A percentile compares a stretch with the other conserved stretches of the same genome.
phyloP scores from a whole-genome alignment of 768 basidiomycete species.

The Tulasnella sp. region DNA sequence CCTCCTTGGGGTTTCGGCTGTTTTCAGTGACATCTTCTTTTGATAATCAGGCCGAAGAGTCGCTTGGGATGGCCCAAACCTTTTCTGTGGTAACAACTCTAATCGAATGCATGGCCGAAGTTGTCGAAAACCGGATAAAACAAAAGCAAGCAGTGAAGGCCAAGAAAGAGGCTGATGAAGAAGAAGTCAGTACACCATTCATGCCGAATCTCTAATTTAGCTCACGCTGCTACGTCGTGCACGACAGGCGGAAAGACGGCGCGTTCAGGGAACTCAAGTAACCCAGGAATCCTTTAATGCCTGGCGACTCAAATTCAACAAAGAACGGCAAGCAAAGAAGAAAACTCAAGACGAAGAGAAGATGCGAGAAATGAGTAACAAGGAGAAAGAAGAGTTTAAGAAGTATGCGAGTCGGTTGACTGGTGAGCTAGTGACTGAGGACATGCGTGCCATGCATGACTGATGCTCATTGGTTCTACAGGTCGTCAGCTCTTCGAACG shows the following conservation, averaged over 20 bases:
- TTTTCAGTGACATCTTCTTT: slow-evolving; percentile 9
- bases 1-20: slow-evolving; percentile 24
- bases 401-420: slow-evolving; percentile 51
- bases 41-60: slow-evolving; percentile 60
- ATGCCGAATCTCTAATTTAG: background rate
- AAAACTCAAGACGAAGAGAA: slow-evolving; percentile 70
- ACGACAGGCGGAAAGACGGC: slow-evolving; percentile 72
- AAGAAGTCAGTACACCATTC: slow-evolving; percentile 51
- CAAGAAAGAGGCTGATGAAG: slow-evolving; percentile 62
- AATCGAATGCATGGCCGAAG: slow-evolving; percentile 59
- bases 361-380: slow-evolving; percentile 59
- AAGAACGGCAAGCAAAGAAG: slow-evolving; percentile 51
- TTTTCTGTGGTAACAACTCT: slow-evolving; percentile 86
- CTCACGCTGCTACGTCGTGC: background rate
- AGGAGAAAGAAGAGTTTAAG: slow-evolving; percentile 81
- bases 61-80: slow-evolving; percentile 94
- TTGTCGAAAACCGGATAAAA: slow-evolving; percentile 55
- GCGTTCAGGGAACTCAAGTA: slow-evolving; percentile 87
- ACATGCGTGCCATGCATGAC: too few species aligned
- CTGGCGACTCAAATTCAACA: slow-evolving; percentile 77
- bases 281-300: slow-evolving; percentile 68
- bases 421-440: slow-evolving; percentile 54
- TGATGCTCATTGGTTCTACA: slow-evolving; percentile 29
- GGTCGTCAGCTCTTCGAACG: slow-evolving; percentile 91
- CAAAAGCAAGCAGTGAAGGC: slow-evolving; percentile 50